Conservation (phyloP, 148 eudicot genomes). For the Dianthus caryophyllus region DNA sequence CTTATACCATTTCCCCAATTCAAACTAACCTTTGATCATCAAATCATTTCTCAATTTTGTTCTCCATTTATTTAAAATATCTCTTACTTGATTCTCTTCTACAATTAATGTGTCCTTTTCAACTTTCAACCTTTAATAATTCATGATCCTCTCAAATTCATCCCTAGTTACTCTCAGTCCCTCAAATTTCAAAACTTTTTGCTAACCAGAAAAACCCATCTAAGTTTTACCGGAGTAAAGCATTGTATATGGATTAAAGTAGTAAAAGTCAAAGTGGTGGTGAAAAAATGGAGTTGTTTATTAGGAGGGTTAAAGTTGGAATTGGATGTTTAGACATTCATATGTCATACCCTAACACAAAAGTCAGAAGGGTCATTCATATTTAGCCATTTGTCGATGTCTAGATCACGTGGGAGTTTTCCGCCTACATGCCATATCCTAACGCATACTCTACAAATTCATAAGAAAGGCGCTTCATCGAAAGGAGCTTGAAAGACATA, state of each 20-base stretch:
- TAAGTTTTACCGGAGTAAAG: neutral
- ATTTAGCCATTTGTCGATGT: too few relatives aligned
- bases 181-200: constrained; percentile 17
- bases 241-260: neutral
- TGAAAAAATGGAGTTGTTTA: constrained; percentile 35
- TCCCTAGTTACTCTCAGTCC: constrained; percentile 6
- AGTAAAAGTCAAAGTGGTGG: constrained; percentile 8
- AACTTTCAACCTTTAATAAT: neutral
- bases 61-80: neutral
- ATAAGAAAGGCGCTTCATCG: too few relatives aligned
- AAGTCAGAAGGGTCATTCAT: too few relatives aligned
- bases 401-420: too few relatives aligned
- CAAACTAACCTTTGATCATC: neutral
- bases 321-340: constrained; percentile 53
- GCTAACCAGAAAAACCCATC: constrained; percentile 19
- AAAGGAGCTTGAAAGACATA: too few relatives aligned
- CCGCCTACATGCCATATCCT: too few relatives aligned
- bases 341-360: too few relatives aligned
- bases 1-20: neutral
- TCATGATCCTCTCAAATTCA: constrained; percentile 35
- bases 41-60: constrained; percentile 4
- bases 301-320: constrained; percentile 32
- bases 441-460: too few relatives aligned
- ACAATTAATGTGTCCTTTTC: constrained; percentile 5
- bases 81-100: too few relatives aligned